A percentile compares a stretch with the other conserved stretches of the same genome.
These are phyloP conservation scores for Cucurbitaria berberidis DNA, from an alignment of 2,329 filamentous ascomycete genomes.

Conservation along the genomic window DNA sequence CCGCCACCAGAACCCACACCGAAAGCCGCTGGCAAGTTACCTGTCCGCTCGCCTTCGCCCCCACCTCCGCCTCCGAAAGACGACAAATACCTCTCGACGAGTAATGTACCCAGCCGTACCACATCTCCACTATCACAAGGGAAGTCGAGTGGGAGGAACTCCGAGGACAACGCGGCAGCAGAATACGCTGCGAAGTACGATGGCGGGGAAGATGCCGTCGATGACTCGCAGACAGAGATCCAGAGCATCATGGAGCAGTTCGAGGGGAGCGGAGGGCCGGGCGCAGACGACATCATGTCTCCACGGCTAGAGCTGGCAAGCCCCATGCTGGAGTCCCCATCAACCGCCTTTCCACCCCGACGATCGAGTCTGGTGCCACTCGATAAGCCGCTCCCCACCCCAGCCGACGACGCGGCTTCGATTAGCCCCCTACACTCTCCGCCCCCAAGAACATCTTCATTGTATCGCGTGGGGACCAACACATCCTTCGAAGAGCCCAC, in stretches of 20 bases:
- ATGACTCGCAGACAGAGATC: conserved; percentile 81
- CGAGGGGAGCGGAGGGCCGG: conserved; percentile 72
- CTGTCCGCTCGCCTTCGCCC: conserved; percentile 47
- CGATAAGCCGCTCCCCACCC: conserved; percentile 50
- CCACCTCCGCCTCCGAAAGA: conserved; percentile 60
- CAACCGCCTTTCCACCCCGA: conserved; percentile 74
- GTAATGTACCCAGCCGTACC: conserved; percentile 51
- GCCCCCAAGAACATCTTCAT: conserved; percentile 43
- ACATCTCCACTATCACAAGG: conserved; percentile 40
- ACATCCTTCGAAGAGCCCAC: conserved; percentile 39
- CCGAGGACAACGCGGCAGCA: conserved; percentile 42
- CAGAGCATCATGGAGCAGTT: conserved; percentile 99
- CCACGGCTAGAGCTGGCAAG: conserved; percentile 83
- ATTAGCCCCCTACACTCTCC: conserved; percentile 37
- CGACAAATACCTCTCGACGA: conserved; percentile 55
- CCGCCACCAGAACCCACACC: conserved; percentile 23
- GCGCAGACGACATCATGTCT: conserved; percentile 87
- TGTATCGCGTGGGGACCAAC: conserved; percentile 41
- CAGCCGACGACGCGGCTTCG: conserved; percentile 28
- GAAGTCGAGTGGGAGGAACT: conserved; percentile 50
- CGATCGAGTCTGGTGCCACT: conserved; percentile 84
- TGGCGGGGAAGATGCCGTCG: conserved; percentile 47
- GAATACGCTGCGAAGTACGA: conserved; percentile 58
- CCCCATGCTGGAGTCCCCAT: conserved; percentile 70
- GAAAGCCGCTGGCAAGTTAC: conserved; percentile 36